Conservation (phyloP, 768 basidiomycete genomes). For the Termitomyces sp. region DNA sequence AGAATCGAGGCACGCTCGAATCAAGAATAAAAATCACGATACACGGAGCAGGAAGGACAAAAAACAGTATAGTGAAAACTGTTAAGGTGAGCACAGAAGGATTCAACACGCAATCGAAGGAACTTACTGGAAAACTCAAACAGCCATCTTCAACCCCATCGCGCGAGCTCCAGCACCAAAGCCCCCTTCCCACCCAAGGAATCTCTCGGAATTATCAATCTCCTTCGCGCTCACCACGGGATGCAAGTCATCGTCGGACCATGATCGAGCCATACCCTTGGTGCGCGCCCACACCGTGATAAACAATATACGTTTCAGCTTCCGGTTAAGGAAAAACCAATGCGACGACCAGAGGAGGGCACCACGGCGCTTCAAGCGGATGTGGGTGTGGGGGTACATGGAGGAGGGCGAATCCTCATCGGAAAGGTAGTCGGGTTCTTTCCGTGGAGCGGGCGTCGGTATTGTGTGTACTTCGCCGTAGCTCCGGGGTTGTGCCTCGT, state of each 20-base stretch:
- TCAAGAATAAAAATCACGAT: neutral
- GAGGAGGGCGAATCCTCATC: constrained; percentile 36
- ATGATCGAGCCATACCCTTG: constrained; percentile 49
- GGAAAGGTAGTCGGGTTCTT: constrained; percentile 32
- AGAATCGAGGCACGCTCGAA: neutral
- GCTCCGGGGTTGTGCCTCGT: constrained; percentile 44
- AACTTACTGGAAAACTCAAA: constrained; percentile 9
- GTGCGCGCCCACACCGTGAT: constrained; percentile 89
- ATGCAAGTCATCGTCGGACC: constrained; percentile 47
- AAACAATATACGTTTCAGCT: constrained; percentile 89
- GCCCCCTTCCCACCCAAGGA: constrained; percentile 77
- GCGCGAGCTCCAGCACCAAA: constrained; percentile 80
- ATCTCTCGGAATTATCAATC: constrained; percentile 48
- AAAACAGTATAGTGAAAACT: neutral
- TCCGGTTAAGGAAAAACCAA: constrained; percentile 95
- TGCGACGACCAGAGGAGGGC: constrained; percentile 93
- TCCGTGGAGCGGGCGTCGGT: constrained; percentile 35
- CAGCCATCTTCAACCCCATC: constrained; percentile 49
- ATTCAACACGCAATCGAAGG: neutral
- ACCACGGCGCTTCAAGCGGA: constrained; percentile 59
- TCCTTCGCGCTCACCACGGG: constrained; percentile 27
- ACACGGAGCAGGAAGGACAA: neutral
- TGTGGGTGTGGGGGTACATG: constrained; percentile 31
- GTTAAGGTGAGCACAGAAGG: constrained; percentile 2
- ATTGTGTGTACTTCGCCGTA: constrained; percentile 34